A percentile compares a stretch with the other conserved stretches of the same genome.
Evolutionary conservation across 306 rosid species (phyloP).

Genomic region (Gynostemma pentaphyllum): DNA sequence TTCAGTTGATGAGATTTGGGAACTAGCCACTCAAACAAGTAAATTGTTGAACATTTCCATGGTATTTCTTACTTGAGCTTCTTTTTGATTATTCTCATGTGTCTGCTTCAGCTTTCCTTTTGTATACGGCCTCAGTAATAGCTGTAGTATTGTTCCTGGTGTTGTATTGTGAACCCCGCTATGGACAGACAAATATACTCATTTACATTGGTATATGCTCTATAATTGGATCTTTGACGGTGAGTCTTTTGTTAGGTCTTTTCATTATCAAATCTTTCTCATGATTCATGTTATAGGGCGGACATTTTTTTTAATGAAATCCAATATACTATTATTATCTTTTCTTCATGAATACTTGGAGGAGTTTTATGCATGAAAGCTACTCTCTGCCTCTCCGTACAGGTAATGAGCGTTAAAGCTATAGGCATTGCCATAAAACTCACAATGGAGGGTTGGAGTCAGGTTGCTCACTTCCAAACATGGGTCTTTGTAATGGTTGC

Average conservation of each 20-base stretch:
- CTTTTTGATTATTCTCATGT: neutral
- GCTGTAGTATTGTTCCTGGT: conserved; percentile 52
- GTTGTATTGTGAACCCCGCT: conserved; percentile 60
- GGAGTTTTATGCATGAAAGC: conserved; percentile 1
- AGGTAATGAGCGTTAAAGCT: conserved; percentile 93
- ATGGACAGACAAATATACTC: conserved; percentile 66
- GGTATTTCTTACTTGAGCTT: neutral
- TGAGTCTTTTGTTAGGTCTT: conserved; percentile 20
- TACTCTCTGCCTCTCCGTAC: conserved; percentile 6
- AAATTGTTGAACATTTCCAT: conserved; percentile 9
- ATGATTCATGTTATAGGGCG: neutral
- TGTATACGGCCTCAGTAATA: conserved; percentile 54
- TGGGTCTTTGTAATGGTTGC: conserved; percentile 78
- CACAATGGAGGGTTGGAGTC: conserved; percentile 73
- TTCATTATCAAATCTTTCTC: neutral
- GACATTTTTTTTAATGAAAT: neutral
- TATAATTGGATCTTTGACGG: conserved; percentile 72
- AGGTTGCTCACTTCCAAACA: conserved; percentile 51
- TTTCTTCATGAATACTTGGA: conserved; percentile 5
- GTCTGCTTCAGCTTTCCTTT: conserved; percentile 55
- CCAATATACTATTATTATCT: neutral
- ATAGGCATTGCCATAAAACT: conserved; percentile 81
- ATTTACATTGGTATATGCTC: conserved; percentile 73
- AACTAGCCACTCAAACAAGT: conserved; percentile 79
- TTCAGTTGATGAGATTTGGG: conserved; percentile 71